Conservation (phyloP, 306 rosid genomes). For the Lagenaria siceraria region DNA sequence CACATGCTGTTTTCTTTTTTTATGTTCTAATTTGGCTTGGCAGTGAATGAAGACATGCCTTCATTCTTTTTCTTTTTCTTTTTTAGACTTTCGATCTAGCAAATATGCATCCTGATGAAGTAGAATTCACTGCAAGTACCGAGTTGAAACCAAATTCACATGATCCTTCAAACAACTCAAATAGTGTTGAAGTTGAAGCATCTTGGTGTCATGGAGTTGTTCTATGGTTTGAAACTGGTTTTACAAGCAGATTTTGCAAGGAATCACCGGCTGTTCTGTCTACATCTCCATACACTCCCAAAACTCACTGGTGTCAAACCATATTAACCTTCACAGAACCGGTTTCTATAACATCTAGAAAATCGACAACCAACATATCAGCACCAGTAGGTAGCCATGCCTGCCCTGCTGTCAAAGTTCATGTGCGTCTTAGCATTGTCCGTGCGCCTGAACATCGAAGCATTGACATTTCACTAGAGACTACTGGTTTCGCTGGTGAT, state of each 20-base stretch:
- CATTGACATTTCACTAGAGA: conserved; percentile 86
- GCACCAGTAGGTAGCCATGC: conserved; percentile 43
- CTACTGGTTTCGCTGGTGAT: conserved; percentile 35
- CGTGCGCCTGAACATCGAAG: conserved; percentile 75
- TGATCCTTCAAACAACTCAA: conserved; percentile 7
- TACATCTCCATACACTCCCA: conserved; percentile 61
- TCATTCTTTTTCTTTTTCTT: neutral
- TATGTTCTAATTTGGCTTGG: neutral
- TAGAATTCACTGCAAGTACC: conserved; percentile 71
- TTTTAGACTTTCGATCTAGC: conserved; percentile 72
- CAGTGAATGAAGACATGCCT: neutral
- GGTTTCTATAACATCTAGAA: conserved; percentile 36
- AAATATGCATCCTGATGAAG: conserved; percentile 63
- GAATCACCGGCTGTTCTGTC: conserved; percentile 61
- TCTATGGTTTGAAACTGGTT: conserved; percentile 89
- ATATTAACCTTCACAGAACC: conserved; percentile 76
- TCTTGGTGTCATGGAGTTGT: conserved; percentile 64
- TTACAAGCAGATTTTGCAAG: conserved; percentile 73
- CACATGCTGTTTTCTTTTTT: neutral
- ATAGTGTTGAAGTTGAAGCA: conserved; percentile 22
- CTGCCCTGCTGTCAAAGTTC: conserved; percentile 48
- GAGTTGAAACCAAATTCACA: conserved; percentile 44
- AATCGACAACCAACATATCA: conserved; percentile 11
- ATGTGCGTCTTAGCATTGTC: conserved; percentile 68
- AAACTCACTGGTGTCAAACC: conserved; percentile 86